Evolutionary conservation across 345 rosid genomes (phyloP), one percentile per base, ranked within the genome.

Genomic region (Corchorus capsularis): DNA sequence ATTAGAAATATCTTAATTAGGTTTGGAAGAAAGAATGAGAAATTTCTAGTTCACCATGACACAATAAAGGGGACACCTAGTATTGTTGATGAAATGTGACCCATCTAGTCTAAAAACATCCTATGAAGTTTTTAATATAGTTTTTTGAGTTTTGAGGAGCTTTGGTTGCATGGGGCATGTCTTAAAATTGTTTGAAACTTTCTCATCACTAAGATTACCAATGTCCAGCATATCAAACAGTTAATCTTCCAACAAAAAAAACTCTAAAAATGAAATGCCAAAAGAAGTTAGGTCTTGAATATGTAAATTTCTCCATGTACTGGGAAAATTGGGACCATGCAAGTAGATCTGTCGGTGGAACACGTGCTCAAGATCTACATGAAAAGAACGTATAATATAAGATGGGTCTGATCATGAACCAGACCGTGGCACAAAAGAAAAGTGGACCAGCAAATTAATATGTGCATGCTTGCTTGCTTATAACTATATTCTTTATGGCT

Each of bases 281-380:
- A 68, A 68, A 52, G 57, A 69, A 69, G 72, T 69, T 47, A 27
- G 72, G 54, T 49, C 12, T 11, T 56, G 46, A 70, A 27, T 27
- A 27, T 27, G 27, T 27, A 27, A 27, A 20, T 22, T 22, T 39
- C 66, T 37, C 41, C 9, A 13, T 16, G 52, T 39, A 39, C 43
- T 39, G 43, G 6, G 43, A 39, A 27, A 3, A 10, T 20, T 61
- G 75, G 80, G 73, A 39, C 76, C 69, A 15, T 17, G 65, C 27
- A 19, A 22, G 57, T 60, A 12, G 82, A 78, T 75, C 73, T 75
- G 83, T 74, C 78, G 81, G 85, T 72, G 65, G 69, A 81, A 79
- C 86, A 84, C 85, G 82, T 82, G 82, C 63, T 63, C 47, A 39
- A 54, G 62, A 82, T 76, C 75, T 66, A 61, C 9, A n/a, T 46